Conservation (phyloP, 305 asterid species). For the Fraxinus dipetala region DNA sequence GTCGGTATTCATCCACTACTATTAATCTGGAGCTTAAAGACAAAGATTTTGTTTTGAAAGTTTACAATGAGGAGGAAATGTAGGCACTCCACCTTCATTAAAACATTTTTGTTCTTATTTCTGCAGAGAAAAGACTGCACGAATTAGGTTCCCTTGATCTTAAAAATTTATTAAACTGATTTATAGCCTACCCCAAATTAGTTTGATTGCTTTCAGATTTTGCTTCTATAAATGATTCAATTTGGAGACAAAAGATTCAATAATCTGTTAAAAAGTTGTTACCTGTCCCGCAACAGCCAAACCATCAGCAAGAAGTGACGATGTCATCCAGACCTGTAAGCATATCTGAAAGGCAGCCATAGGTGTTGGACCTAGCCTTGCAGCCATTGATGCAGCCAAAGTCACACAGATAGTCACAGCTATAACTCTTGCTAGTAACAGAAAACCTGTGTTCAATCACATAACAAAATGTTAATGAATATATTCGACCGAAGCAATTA, state of each 20-base stretch:
- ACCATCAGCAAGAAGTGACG: slow-evolving; percentile 94
- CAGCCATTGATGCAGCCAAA: slow-evolving; percentile 79
- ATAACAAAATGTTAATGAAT: not conserved
- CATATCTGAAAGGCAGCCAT: slow-evolving; percentile 97
- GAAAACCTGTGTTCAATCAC: slow-evolving; percentile 40
- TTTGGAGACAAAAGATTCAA: not conserved
- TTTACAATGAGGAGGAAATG: not conserved
- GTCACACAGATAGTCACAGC: slow-evolving; percentile 92
- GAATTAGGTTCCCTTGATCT: not conserved
- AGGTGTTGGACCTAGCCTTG: slow-evolving; percentile 70
- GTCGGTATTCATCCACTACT: not conserved
- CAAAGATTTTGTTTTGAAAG: not conserved
- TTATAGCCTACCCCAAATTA: not conserved
- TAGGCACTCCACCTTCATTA: not conserved
- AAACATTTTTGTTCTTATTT: not conserved
- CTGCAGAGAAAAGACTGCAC: not conserved
- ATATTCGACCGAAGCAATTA: not conserved
- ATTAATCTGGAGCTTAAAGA: not conserved
- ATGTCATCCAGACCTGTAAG: slow-evolving; percentile 86
- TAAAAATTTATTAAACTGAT: not conserved
- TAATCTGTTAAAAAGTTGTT: not conserved
- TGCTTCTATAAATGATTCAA: not conserved
- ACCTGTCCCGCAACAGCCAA: slow-evolving; percentile 99
- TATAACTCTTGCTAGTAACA: slow-evolving; percentile 65
- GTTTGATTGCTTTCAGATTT: not conserved